Evolutionary conservation across 75 land plant species (phyloP).

Genomic region (Azolla pinnata): DNA sequence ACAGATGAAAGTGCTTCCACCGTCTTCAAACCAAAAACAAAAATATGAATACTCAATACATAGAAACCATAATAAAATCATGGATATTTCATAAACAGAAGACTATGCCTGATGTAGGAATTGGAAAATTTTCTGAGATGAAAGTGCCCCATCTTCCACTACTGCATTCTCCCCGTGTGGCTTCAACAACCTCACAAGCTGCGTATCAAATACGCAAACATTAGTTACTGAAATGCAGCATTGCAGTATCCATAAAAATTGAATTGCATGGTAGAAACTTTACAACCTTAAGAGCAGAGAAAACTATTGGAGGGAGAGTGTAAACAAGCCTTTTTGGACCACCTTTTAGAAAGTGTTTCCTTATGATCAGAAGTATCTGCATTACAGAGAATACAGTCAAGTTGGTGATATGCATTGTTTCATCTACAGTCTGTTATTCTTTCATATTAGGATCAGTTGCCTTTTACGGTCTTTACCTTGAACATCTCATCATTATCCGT

Average conservation of each 20-base stretch:
- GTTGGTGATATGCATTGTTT: too few species aligned
- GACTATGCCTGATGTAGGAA: constrained; percentile 65
- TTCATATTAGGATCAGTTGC: too few species aligned
- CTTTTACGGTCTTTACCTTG: too few species aligned
- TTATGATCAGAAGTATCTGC: constrained; percentile 74
- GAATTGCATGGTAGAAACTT: too few species aligned
- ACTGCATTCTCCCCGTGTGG: constrained; percentile 41
- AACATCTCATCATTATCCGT: constrained; percentile 85
- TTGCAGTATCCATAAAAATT: too few species aligned
- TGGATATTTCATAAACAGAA: not conserved
- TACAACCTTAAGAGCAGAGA: constrained; percentile 82
- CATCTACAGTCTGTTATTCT: too few species aligned
- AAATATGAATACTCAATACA: not conserved
- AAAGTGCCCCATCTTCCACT: constrained; percentile 58
- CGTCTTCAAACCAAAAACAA: constrained; percentile 29
- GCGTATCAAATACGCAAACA: too few species aligned
- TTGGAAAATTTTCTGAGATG: constrained; percentile 86
- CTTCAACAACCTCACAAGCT: constrained; percentile 59
- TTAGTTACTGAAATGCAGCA: too few species aligned
- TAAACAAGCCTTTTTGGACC: constrained; percentile 74
- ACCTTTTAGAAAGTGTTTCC: constrained; percentile 71
- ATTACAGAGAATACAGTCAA: not conserved
- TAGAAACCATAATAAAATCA: not conserved
- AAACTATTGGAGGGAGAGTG: constrained; percentile 76
- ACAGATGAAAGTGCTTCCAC: constrained; percentile 65